Evolutionary conservation across 352 stramenopile genomes (phyloP), one percentile per base, ranked within the genome.

Genomic region (Ophiocytium majus): DNA sequence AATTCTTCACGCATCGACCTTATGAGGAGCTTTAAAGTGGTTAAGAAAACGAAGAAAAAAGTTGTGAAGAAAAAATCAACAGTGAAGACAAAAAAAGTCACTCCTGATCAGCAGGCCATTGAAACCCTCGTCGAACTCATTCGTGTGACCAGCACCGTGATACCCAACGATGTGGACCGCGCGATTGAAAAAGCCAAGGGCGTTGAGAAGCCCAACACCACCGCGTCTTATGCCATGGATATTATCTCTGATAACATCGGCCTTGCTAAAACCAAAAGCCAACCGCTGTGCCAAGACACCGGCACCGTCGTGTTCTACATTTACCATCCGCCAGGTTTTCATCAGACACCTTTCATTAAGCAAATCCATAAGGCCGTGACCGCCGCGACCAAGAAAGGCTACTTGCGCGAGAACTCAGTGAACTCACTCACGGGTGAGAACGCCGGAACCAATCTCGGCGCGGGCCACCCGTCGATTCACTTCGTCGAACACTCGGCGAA

Each of bases 291-390:
- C 57, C 57, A 71, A 28, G 57, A 71, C 28, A 71, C 57, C 57
- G 57, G 57, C 57, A 71, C 57, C 23, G 57, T 71, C 57, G 28
- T 71, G 23, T 71, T 71, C 57, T 71, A 71, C 57, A 71, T 71
- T 28, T 71, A 71, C 57, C 57, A 71, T 71, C 57, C 57, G 23
- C 57, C 57, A 28, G 57, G 57, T 23, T 71, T 71, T 71, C 57
- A 71, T 71, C 57, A 71, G 28, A 71, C 57, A 23, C 57, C 57
- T 28, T 71, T 71, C 57, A 71, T 23, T 23, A 28, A 71, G 28
- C 28, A 23, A 28, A 71, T 71, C 57, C 23, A 71, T 23, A 71
- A 71, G 57, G 57, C 57, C 57, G 57, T 71, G 57, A 71, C 57
- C 57, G 28, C 23, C 19, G 57, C 57, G 57, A 71, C 57, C 28